phyloP scores from a whole-genome alignment of 768 basidiomycete genomes.

The Boletus rubropictus region DNA sequence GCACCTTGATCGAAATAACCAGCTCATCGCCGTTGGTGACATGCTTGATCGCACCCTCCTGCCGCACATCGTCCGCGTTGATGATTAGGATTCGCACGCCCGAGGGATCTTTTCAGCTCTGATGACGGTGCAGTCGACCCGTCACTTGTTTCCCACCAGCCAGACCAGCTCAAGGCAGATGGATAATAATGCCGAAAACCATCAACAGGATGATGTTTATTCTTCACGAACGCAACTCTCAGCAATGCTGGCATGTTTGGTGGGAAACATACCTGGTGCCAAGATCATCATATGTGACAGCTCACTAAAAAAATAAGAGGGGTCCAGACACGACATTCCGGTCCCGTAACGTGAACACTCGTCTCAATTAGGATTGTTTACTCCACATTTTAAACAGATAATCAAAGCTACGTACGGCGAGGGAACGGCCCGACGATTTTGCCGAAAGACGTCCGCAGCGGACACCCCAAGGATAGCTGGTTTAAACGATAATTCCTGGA shows the following conservation, averaged over 20 bases:
- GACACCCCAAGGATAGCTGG: neutral
- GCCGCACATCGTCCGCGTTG: too few relatives aligned
- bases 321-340: neutral
- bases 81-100: too few relatives aligned
- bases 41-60: neutral
- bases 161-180: too few relatives aligned
- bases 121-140: too few relatives aligned
- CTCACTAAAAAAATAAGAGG: too few relatives aligned
- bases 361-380: neutral
- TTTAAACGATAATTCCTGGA: too few relatives aligned
- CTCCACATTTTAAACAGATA: neutral
- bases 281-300: too few relatives aligned
- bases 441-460: slow-evolving; percentile 1
- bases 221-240: neutral
- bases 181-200: neutral
- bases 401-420: neutral
- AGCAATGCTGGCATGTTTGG: neutral
- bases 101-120: too few relatives aligned
- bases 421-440: neutral
- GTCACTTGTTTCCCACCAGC: too few relatives aligned
- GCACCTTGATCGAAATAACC: neutral
- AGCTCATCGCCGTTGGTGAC: neutral
- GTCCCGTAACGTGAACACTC: too few relatives aligned
- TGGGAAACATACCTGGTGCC: neutral
- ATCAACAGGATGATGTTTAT: neutral